Evolutionary conservation across 176 grass and related monocot genomes (phyloP), one percentile per base, ranked within the genome.

Genomic region (Aegilops bicornis): DNA sequence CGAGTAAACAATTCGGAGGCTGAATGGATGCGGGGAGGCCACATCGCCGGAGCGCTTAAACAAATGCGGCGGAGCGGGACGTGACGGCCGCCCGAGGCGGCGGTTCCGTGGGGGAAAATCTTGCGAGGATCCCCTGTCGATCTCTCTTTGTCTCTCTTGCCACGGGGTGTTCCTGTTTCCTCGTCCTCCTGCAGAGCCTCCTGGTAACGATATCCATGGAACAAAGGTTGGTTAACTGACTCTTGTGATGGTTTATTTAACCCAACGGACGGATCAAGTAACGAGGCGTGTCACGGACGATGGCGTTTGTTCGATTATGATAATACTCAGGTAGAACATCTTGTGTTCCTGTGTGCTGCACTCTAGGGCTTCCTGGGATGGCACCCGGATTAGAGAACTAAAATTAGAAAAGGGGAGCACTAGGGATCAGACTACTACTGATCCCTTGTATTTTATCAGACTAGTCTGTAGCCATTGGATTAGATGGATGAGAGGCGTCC

Each of bases 41-140:
- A 89, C 88, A 74, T 81, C 77, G 68, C 9, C 68, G 77, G 65
- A 60, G 61, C 27, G 4, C 42, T 25, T 85, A 81, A 89, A 85
- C 59, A 68, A 89, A 30, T 76, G 33, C 31, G 37, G 65, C 16
- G 13, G 58, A 59, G 16, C 43, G 67, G 10, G 80, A 77, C 35
- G 35, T 36, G 35, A 29, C 69, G 17, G 35, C 32, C 31, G 81
- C 80, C 43, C 19, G 15, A 12, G 80, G 31, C 4, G 85, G 36
- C 31, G 85, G 43, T 82, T 75, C 15, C 4, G 5, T 1, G 22
- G 42, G 8, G 67, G 4, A 19, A 14, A 16, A 73, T 12, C 3
- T 60, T 2, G 23, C 10, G 3, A 22, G 52, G 12, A 22, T 73
- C 40, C 13, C 14, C 25, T 29, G 1, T 1, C 22, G 10, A 27